phyloP scores from a whole-genome alignment of 345 rosid species.

The Eucalyptus cladocalyx region DNA sequence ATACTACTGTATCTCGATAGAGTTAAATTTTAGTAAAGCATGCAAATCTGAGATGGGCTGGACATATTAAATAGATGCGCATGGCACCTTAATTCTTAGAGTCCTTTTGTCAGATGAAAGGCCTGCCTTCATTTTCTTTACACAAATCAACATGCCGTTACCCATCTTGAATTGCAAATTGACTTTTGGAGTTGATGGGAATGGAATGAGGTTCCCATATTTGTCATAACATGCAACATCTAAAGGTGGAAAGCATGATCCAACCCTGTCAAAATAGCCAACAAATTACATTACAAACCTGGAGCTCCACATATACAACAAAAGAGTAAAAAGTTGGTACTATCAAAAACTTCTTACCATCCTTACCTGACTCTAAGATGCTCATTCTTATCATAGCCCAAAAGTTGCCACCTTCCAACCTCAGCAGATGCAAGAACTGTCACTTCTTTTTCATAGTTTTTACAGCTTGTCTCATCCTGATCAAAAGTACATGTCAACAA shows the following conservation, averaged over 20 bases:
- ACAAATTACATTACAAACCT: background rate
- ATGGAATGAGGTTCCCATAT: too few relatives aligned
- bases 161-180: too few relatives aligned
- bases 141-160: too few relatives aligned
- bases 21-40: too few relatives aligned
- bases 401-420: constrained; percentile 33
- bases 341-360: background rate
- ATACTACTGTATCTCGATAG: too few relatives aligned
- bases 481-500: background rate
- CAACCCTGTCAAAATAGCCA: constrained; percentile 28
- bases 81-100: too few relatives aligned
- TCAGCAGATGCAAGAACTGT: constrained; percentile 22
- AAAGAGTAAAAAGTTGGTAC: background rate
- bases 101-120: too few relatives aligned
- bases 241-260: constrained; percentile 26
- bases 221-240: constrained; percentile 36
- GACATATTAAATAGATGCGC: too few relatives aligned
- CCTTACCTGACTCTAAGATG: background rate
- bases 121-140: too few relatives aligned
- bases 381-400: background rate
- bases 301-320: background rate
- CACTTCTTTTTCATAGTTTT: constrained; percentile 19
- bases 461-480: constrained; percentile 24
- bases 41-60: too few relatives aligned
- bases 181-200: too few relatives aligned